Percentiles rank a stretch among this genome's conserved stretches.
Conservation (phyloP, 1,284 basidiomycete genomes). For the Chalciporus piperatoides region DNA sequence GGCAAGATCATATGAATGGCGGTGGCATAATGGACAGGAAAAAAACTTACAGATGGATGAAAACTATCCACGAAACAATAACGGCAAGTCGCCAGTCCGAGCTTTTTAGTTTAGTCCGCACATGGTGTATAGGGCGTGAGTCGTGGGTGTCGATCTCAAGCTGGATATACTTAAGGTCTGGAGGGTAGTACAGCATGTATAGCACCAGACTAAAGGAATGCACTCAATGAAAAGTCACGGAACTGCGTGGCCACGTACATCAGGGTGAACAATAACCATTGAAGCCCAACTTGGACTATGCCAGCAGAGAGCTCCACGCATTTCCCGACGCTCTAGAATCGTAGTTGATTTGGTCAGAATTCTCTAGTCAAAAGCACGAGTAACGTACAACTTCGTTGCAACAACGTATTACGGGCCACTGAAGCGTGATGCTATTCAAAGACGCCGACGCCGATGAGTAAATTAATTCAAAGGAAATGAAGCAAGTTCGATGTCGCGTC, state of each 20-base stretch:
- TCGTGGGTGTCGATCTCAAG: conserved; percentile 45
- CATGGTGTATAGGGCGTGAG: conserved; percentile 38
- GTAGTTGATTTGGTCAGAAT: conserved; percentile 4
- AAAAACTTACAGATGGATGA: conserved; percentile 68
- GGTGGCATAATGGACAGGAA: conserved; percentile 11
- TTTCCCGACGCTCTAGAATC: conserved; percentile 54
- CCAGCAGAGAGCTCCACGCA: conserved; percentile 86
- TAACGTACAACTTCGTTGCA: conserved; percentile 70
- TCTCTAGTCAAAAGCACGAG: background rate
- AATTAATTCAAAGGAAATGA: background rate
- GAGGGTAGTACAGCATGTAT: conserved; percentile 91
- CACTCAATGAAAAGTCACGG: background rate
- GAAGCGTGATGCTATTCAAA: conserved; percentile 66
- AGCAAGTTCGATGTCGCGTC: background rate
- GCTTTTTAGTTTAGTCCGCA: conserved; percentile 51
- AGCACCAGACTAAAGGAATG: conserved; percentile 65
- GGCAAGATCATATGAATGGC: conserved; percentile 6
- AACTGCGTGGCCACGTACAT: conserved; percentile 51
- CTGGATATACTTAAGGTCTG: conserved; percentile 68
- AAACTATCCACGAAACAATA: conserved; percentile 68
- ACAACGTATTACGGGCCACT: conserved; percentile 84
- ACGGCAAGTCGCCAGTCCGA: conserved; percentile 76
- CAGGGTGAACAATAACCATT: conserved; percentile 84
- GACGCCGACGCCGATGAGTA: background rate
- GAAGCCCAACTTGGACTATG: conserved; percentile 76